These are phyloP conservation scores for Macrolepiota dolichaula DNA, from an alignment of 768 basidiomycete species.

Conservation along the genomic window DNA sequence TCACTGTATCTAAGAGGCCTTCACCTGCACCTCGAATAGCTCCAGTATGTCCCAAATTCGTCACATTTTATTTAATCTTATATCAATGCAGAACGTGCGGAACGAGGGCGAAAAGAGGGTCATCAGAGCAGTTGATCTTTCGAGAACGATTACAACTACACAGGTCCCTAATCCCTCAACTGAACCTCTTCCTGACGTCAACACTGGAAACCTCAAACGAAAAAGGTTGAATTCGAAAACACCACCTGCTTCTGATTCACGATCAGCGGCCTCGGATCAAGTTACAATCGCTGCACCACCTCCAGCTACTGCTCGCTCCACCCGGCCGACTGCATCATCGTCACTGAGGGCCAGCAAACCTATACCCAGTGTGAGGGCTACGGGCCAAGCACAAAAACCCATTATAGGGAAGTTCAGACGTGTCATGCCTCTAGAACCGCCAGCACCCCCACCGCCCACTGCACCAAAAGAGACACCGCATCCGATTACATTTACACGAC, in stretches of 20 bases:
- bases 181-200: background rate
- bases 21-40: background rate
- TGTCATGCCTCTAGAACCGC: slow-evolving; percentile 16
- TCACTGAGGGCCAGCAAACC: background rate
- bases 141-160: background rate
- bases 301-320: background rate
- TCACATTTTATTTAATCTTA: background rate
- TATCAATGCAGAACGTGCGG: background rate
- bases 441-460: slow-evolving; percentile 7
- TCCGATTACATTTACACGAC: background rate
- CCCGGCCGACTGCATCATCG: background rate
- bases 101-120: background rate
- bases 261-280: slow-evolving; percentile 24
- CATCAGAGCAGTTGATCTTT: slow-evolving; percentile 9
- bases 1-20: slow-evolving; percentile 12
- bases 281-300: slow-evolving; percentile 20
- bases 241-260: slow-evolving; percentile 23
- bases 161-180: background rate
- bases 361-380: background rate
- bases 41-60: slow-evolving; percentile 3
- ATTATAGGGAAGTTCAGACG: slow-evolving; percentile 17
- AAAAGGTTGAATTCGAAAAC: slow-evolving; percentile 33
- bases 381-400: background rate
- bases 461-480: background rate
- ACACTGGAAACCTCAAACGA: slow-evolving; percentile 31